phyloP scores from a whole-genome alignment of 176 grass and related monocot species.

The Urochloa ruziziensis region DNA sequence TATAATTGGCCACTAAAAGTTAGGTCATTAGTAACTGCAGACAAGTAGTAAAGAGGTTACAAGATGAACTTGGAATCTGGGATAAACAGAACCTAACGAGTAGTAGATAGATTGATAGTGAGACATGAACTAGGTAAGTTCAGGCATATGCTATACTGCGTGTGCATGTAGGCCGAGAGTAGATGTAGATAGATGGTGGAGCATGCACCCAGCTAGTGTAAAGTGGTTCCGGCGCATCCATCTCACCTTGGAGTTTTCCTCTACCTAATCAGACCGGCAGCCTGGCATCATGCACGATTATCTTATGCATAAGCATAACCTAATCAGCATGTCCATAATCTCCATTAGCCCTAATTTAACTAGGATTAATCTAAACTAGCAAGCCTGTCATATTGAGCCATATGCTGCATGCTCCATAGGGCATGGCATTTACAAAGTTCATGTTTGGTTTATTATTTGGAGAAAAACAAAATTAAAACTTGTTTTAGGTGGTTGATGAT shows the following conservation, averaged over 20 bases:
- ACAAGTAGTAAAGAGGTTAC: neutral
- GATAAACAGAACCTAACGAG: neutral
- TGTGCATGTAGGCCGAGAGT: neutral
- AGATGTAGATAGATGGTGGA: conserved; percentile 12
- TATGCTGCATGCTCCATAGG: neutral
- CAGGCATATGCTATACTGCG: too few relatives aligned
- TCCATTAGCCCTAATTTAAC: neutral
- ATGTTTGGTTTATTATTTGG: neutral
- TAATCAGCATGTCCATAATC: neutral
- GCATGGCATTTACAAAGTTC: neutral
- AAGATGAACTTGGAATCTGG: neutral
- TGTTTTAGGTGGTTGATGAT: neutral
- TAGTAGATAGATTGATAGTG: neutral
- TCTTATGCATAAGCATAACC: conserved; percentile 10
- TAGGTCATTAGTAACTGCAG: neutral
- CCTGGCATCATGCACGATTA: neutral
- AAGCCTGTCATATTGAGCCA: neutral
- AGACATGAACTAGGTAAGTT: neutral
- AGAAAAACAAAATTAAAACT: neutral
- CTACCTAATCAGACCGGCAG: conserved; percentile 8
- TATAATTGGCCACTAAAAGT: neutral
- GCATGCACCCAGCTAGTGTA: neutral
- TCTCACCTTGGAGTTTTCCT: conserved; percentile 14
- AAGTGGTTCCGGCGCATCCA: conserved; percentile 11
- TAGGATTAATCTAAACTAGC: neutral